These are phyloP conservation scores for Eimeria necatrix DNA, from an alignment of 169 alveolate genomes.

Conservation along the genomic window DNA sequence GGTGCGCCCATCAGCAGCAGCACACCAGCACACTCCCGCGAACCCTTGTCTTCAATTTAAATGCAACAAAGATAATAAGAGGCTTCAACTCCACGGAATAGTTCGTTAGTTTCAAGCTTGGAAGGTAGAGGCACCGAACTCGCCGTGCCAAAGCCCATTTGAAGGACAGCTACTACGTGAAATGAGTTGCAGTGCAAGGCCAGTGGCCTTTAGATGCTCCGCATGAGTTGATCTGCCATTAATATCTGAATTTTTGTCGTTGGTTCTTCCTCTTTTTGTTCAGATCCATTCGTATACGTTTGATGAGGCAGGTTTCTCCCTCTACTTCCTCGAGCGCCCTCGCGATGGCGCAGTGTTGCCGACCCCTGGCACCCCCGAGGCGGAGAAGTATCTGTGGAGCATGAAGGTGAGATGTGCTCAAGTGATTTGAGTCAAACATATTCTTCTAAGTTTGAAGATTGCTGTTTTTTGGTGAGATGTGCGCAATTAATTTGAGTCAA, in stretches of 20 bases:
- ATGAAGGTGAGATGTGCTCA: constrained; percentile 70
- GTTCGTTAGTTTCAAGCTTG: too few relatives aligned
- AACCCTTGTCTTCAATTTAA: too few relatives aligned
- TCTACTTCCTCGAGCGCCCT: constrained; percentile 88
- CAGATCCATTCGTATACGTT: constrained; percentile 83
- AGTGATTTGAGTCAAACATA: background rate
- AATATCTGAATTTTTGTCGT: too few relatives aligned
- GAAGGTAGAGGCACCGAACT: too few relatives aligned
- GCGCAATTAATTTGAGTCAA: background rate
- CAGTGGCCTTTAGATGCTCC: too few relatives aligned
- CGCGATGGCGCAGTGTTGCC: constrained; percentile 84
- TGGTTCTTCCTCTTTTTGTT: background rate
- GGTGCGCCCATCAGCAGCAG: constrained; percentile 31
- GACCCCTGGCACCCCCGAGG: constrained; percentile 82
- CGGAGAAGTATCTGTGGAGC: constrained; percentile 87
- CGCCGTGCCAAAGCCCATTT: too few relatives aligned
- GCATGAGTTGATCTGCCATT: too few relatives aligned
- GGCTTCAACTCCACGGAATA: too few relatives aligned
- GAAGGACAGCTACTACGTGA: background rate
- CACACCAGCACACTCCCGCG: too few relatives aligned
- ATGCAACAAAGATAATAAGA: too few relatives aligned
- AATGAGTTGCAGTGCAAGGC: background rate
- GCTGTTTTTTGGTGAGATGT: constrained; percentile 59
- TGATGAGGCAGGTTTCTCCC: constrained; percentile 85
- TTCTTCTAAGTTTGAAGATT: background rate